Evolutionary conservation across 139 green algal genomes (phyloP).

Genomic region (Micractinium sp.): DNA sequence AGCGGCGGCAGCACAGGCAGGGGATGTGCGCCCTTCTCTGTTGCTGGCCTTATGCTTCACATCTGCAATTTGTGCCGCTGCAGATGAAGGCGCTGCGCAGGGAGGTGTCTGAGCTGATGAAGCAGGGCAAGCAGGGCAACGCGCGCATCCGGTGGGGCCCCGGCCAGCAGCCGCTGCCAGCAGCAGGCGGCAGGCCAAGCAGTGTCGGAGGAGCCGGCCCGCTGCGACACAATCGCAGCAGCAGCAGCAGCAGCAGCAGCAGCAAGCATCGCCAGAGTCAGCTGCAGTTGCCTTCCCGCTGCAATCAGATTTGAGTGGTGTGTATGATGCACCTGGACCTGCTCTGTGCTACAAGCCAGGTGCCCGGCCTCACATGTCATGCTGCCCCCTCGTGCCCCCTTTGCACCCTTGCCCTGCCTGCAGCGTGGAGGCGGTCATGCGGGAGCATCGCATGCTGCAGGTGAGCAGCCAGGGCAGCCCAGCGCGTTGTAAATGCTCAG

Average conservation of each 20-base stretch:
- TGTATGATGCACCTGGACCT: neutral
- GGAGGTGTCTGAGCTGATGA: conserved; percentile 83
- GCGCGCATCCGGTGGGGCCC: conserved; percentile 72
- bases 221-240: neutral
- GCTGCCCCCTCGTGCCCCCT: neutral
- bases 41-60: neutral
- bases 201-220: neutral
- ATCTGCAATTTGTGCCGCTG: neutral
- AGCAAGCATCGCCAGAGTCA: neutral
- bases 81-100: conserved; percentile 73
- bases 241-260: neutral
- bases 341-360: neutral
- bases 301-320: neutral
- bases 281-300: neutral
- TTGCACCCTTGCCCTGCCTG: neutral
- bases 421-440: conserved; percentile 85
- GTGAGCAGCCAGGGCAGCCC: too few species aligned
- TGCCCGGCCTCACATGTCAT: too few species aligned
- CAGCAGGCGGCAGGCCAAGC: neutral
- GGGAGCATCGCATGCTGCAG: conserved; percentile 70
- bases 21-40: neutral
- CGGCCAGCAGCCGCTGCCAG: neutral
- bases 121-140: conserved; percentile 75
- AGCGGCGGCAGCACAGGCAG: neutral
- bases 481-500: too few species aligned